Percentiles rank a stretch among this genome's conserved stretches.
Conservation (phyloP, 495 filamentous ascomycete genomes). For the Evernia prunastri region DNA sequence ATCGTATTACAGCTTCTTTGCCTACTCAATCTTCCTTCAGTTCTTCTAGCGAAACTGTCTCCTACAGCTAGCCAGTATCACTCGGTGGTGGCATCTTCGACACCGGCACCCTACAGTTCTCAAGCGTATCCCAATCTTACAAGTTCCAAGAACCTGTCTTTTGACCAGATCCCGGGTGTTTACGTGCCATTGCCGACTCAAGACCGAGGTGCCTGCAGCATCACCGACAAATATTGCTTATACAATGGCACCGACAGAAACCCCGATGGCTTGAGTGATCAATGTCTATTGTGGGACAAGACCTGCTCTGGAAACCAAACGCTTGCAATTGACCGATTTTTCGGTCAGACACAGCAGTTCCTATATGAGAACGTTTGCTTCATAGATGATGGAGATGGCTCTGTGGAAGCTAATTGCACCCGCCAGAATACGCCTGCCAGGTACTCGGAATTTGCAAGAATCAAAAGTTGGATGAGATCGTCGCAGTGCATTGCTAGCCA, state of each 20-base stretch:
- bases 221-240: background rate
- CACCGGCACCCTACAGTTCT: background rate
- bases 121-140: background rate
- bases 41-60: background rate
- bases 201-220: background rate
- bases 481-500: background rate
- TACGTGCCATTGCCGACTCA: background rate
- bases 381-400: background rate
- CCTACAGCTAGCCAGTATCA: background rate
- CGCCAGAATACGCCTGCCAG: background rate
- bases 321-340: background rate
- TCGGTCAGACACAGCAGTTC: background rate
- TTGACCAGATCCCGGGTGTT: background rate
- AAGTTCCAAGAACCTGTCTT: background rate
- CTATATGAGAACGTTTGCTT: background rate
- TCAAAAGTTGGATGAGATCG: background rate
- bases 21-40: background rate
- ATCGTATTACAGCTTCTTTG: background rate
- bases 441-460: background rate
- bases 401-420: background rate
- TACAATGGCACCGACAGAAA: background rate
- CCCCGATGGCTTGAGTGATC: background rate
- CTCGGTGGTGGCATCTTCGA: background rate
- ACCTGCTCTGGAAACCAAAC: background rate
- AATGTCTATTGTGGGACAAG: background rate